Conservation (phyloP, 192 early-diverging fungal species). For the Gonapodya sp. region DNA sequence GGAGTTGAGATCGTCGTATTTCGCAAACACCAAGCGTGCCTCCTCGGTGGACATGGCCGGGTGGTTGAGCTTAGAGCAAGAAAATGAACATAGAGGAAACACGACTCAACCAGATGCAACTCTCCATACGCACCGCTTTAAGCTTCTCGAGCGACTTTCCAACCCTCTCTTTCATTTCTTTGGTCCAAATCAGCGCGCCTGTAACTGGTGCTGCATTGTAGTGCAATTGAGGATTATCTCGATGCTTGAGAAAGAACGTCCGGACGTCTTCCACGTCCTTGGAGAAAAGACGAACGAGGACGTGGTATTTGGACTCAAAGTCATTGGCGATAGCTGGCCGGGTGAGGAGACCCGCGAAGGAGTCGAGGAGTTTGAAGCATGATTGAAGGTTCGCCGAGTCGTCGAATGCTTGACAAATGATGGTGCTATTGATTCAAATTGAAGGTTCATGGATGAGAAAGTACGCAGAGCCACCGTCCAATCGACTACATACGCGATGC, state of each 20-base stretch:
- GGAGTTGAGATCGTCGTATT: conserved; percentile 38
- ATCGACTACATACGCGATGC: conserved; percentile 31
- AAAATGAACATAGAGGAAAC: conserved; percentile 18
- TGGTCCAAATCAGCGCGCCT: conserved; percentile 46
- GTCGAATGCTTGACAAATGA: conserved; percentile 51
- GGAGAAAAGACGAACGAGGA: conserved; percentile 40
- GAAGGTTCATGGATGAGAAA: conserved; percentile 12
- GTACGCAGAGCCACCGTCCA: conserved; percentile 8
- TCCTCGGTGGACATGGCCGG: conserved; percentile 45
- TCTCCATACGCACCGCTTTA: conserved; percentile 31
- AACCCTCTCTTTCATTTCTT: conserved; percentile 53
- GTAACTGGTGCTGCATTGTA: conserved; percentile 62
- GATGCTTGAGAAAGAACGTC: conserved; percentile 36
- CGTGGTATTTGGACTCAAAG: conserved; percentile 53
- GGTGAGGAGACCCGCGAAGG: conserved; percentile 46
- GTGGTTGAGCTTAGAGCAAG: conserved; percentile 37
- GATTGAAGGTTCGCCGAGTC: conserved; percentile 48
- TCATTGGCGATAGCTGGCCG: conserved; percentile 42
- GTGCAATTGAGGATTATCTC: conserved; percentile 47
- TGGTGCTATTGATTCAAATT: conserved; percentile 26
- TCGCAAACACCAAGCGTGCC: conserved; percentile 34
- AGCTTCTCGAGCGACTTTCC: conserved; percentile 50
- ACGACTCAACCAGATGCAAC: not conserved
- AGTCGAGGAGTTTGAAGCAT: conserved; percentile 50
- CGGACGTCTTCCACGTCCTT: conserved; percentile 46